These are phyloP conservation scores for Prunella vulgaris DNA, from an alignment of 257 asterid species.

Conservation along the genomic window DNA sequence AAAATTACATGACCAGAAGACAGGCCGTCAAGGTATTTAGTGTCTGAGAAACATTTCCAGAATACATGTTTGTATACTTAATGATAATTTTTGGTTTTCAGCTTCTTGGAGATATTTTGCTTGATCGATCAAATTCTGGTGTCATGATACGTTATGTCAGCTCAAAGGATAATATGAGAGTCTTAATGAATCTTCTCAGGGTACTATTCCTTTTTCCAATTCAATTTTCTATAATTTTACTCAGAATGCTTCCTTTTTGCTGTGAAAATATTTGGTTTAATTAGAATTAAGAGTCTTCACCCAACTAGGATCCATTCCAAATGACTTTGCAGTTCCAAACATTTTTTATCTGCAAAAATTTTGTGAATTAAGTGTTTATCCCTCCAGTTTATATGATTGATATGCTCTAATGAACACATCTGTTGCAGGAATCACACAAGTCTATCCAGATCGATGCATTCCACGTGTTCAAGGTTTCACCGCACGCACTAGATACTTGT, in stretches of 20 bases:
- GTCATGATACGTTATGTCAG: slow-evolving; percentile 84
- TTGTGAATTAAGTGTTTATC: background rate
- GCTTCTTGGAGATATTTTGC: slow-evolving; percentile 91
- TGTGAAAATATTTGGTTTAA: background rate
- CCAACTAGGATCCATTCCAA: background rate
- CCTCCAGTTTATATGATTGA: background rate
- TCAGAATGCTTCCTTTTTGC: background rate
- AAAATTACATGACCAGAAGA: slow-evolving; percentile 86
- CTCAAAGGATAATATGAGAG: slow-evolving; percentile 63
- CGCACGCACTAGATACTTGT: background rate
- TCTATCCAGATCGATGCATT: slow-evolving; percentile 80
- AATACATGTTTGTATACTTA: background rate
- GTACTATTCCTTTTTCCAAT: slow-evolving; percentile 30
- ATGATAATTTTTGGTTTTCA: slow-evolving; percentile 21
- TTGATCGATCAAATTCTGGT: slow-evolving; percentile 72
- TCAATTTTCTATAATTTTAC: background rate
- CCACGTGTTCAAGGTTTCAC: slow-evolving; percentile 84
- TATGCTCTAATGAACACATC: background rate
- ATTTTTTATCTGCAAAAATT: background rate
- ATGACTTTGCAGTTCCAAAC: background rate
- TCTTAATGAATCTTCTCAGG: slow-evolving; percentile 86
- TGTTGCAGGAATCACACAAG: slow-evolving; percentile 79
- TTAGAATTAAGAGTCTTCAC: background rate
- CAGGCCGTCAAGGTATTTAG: slow-evolving; percentile 70
- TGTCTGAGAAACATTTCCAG: background rate